Base-by-base conservation (phyloP, 148 eudicot genomes). In the Chenopodium quinoa region DNA sequence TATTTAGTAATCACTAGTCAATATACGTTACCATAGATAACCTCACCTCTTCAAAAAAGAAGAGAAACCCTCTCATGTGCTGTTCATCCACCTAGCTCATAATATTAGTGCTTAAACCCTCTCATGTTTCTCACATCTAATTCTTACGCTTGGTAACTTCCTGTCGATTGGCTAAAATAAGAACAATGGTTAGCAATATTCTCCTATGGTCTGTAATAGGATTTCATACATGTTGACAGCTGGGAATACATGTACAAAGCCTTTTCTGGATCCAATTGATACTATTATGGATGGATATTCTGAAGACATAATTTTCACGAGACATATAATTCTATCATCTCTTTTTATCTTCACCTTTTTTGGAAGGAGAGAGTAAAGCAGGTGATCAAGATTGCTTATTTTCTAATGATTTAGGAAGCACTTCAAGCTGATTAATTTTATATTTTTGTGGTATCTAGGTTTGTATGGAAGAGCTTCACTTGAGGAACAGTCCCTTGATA, bases 401-500 rank as follows among this genome's bases (percentile, higher is more conserved):
- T 4, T 22, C 65, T 62, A 62, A 62, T 62, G 23, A 62, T 20
- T 62, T 62, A 11, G 25, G 25, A 62, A 22, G 65, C 23, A 62
- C 9, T 20, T 62, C n/a, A 20, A 62, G 9, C 9, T 62, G 29
- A 9, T 9, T 9, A 19, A 2, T 11, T 66, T 16, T 82, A 20
- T 46, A 25, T 52, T 63, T 82, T 31, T 48, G 47, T 88, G 69
- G 56, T 81, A 58, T 76, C 76, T 73, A 94, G 97, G 92, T 86
- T 56, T 95, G 98, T 82, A 90, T 88, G 97, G 72, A 84, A 34
- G 86, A 85, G 74, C 88, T 95, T 78, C 91, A 90, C 82, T 93
- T 96, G 96, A 91, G 96, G 84, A 95, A 95, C 81, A 93, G 98
- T 84, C 92, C 96, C 46, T 85, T 91, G 70, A 93, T 95, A 47